These are phyloP conservation scores for Trichopus zeylanicus DNA, from an alignment of 116 monocot genomes.

Conservation along the genomic window DNA sequence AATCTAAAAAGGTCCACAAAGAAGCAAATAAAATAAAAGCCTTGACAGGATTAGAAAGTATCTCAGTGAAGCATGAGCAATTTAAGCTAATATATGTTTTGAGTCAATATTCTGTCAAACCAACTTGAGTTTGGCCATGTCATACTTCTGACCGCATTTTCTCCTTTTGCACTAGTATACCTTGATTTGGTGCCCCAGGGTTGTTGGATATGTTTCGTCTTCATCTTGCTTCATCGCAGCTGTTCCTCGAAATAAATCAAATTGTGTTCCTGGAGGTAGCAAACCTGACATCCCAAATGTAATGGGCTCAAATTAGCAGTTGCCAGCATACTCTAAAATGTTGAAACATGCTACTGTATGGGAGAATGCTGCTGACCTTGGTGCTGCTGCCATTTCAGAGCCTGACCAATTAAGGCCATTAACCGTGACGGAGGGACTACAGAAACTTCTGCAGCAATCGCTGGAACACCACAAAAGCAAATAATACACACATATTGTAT, in stretches of 20 bases:
- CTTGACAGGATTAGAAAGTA: neutral
- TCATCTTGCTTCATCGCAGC: constrained; percentile 99
- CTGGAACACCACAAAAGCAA: too few species aligned
- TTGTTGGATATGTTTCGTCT: constrained; percentile 90
- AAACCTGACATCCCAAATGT: constrained; percentile 44
- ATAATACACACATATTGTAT: too few species aligned
- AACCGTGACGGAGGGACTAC: constrained; percentile 93
- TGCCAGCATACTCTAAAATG: neutral
- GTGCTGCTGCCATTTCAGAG: constrained; percentile 98
- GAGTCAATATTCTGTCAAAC: too few species aligned
- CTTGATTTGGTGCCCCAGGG: constrained; percentile 77
- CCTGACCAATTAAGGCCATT: constrained; percentile 96
- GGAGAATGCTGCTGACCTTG: constrained; percentile 45
- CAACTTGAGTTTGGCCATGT: neutral
- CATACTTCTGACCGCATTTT: neutral
- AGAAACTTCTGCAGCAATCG: constrained; percentile 83
- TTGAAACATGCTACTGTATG: neutral
- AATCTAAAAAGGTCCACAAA: neutral
- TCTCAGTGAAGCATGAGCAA: neutral
- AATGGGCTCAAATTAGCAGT: neutral
- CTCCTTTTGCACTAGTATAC: constrained; percentile 19
- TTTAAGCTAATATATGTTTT: neutral
- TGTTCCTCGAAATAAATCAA: constrained; percentile 95
- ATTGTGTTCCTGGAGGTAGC: constrained; percentile 94
- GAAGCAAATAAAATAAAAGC: neutral